phyloP scores from a whole-genome alignment of 2,329 filamentous ascomycete genomes.

The Penicillium brevicompactum region DNA sequence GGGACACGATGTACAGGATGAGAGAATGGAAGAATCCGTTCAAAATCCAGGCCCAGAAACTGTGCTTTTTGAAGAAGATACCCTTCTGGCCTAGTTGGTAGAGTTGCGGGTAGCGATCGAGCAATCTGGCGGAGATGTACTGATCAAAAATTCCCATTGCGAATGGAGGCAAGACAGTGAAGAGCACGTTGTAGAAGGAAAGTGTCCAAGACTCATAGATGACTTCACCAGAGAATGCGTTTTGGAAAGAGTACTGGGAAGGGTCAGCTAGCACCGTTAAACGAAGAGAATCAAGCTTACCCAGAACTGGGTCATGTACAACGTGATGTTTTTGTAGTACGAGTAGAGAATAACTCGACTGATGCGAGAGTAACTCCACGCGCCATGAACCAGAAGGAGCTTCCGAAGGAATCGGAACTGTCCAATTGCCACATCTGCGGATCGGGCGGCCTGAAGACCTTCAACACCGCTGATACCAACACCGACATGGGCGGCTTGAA shows the following conservation, averaged over 20 bases:
- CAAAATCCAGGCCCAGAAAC: slow-evolving; percentile 87
- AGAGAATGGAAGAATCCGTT: slow-evolving; percentile 97
- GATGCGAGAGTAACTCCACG: slow-evolving; percentile 96
- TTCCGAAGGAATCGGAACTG: slow-evolving; percentile 96
- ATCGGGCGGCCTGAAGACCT: slow-evolving; percentile 93
- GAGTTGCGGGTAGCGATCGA: slow-evolving; percentile 94
- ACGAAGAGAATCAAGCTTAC: slow-evolving; percentile 53
- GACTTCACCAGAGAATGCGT: slow-evolving; percentile 94
- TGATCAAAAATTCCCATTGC: slow-evolving; percentile 97
- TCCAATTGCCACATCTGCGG: slow-evolving; percentile 91
- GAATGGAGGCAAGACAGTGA: slow-evolving; percentile 89
- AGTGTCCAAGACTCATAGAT: slow-evolving; percentile 99
- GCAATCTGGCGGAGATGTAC: slow-evolving; percentile 88
- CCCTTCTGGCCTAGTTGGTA: slow-evolving; percentile 93
- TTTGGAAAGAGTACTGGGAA: slow-evolving; percentile 89
- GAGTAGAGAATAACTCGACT: slow-evolving; percentile 97
- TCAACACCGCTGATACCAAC: slow-evolving; percentile 97
- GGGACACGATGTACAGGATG: slow-evolving; percentile 82
- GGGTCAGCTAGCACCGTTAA: slow-evolving; percentile 21
- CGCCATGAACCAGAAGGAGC: slow-evolving; percentile 88
- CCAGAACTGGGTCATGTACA: slow-evolving; percentile 99
- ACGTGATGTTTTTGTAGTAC: slow-evolving; percentile 98
- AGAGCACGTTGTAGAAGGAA: slow-evolving; percentile 99
- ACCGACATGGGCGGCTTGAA: slow-evolving; percentile 96
- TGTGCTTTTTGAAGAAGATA: slow-evolving; percentile 88